Percentiles rank a stretch among this genome's conserved stretches.
Conservation (phyloP, 441 rosid genomes). For the Breynia disticha region DNA sequence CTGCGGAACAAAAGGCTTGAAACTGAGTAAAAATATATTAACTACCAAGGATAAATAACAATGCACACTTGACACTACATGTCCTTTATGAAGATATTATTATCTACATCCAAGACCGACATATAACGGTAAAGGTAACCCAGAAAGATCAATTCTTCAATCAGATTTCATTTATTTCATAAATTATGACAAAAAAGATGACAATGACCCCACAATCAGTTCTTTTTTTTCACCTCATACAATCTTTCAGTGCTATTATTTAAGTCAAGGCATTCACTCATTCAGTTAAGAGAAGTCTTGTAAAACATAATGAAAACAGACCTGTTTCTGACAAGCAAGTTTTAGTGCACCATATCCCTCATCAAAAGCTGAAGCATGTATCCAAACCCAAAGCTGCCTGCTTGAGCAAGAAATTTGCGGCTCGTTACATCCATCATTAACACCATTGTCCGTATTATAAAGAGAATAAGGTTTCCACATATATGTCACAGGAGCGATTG, state of each 20-base stretch:
- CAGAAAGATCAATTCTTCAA: too few relatives aligned
- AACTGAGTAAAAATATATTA: background rate
- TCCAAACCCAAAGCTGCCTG: constrained; percentile 69
- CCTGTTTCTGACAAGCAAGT: constrained; percentile 61
- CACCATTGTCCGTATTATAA: constrained; percentile 19
- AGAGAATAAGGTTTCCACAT: constrained; percentile 57
- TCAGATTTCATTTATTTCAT: too few relatives aligned
- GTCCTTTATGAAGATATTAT: background rate
- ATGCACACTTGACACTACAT: background rate
- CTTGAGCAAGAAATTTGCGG: constrained; percentile 14
- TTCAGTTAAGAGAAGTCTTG: background rate
- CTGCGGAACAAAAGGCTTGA: constrained; percentile 25
- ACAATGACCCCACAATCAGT: background rate
- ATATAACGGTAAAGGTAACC: too few relatives aligned
- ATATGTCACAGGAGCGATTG: constrained; percentile 64
- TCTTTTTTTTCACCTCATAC: background rate
- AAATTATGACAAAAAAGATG: background rate
- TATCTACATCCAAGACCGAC: too few relatives aligned
- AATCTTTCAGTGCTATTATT: background rate
- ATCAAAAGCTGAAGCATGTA: constrained; percentile 68
- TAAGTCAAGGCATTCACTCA: background rate
- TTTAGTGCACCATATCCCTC: constrained; percentile 66
- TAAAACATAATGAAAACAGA: constrained; percentile 7
- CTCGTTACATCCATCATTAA: constrained; percentile 15
- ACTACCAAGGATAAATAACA: background rate